Evolutionary conservation across 495 filamentous ascomycete species (phyloP), one percentile per base, ranked within the genome.

Genomic region (Podospora pseudopauciseta): DNA sequence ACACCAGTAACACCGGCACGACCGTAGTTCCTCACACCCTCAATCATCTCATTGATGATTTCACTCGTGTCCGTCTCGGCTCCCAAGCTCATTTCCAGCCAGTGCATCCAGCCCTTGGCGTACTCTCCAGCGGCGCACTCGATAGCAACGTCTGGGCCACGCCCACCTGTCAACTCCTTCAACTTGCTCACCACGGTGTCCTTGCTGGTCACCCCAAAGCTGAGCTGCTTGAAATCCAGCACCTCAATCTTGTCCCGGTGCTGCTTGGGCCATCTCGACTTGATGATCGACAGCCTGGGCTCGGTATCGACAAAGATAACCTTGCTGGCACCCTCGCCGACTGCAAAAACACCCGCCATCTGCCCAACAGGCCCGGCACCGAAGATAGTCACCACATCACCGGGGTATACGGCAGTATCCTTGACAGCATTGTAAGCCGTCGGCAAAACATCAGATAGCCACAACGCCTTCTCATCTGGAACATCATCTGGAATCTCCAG

Each of bases 61-160:
- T 97, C 93, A 58, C 87, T 90, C 4, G 90, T 92, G 76, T 96
- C 93, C 3, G 92, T 97, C 77, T 97, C 93, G 60, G 90, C 75
- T 0, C 91, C 91, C 0, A 94, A 63, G 65, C 85, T 70, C 74
- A 88, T 84, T 80, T 96, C 90, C 34, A 95, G 83, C 80, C 89
- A 91, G 77, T 94, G 90, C 57, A 85, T 81, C 88, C 89, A 92
- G 19, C 91, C 87, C 80, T 96, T 95, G 18, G 93, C 86, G 61
- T 94, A 96, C 76, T 94, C 90, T 53, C 91, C 91, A 0, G 92
- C 91, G 0, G 88, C 92, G 73, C 91, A 94, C 78, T 97, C 94
- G 26, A 97, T 82, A 26, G 88, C 90, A 5, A 91, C 88, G 78
- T 97, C 92, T 0, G 89, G 89, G 0, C 91, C 92, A 0, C 85